Evolutionary conservation across 2,329 filamentous ascomycete species (phyloP), one percentile per base, ranked within the genome.

Genomic region (Colletotrichum sp.): DNA sequence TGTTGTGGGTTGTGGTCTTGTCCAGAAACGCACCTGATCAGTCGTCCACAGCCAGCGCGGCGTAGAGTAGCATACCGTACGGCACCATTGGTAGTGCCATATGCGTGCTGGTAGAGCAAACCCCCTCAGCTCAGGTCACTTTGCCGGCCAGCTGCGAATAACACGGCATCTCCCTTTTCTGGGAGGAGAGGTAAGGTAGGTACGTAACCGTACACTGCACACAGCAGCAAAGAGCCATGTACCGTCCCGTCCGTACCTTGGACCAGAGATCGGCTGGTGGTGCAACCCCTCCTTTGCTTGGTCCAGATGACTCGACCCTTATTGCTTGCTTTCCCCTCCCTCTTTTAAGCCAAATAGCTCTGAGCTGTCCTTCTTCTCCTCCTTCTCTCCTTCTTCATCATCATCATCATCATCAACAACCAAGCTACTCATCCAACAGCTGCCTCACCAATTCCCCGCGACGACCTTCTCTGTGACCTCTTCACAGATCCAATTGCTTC

Each of bases 271-370:
- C 49, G 65, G 72, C 44, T 63, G 72, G 59, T 72, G 63, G 68
- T 68, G 52, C 80, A 75, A 77, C 75, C 76, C 76, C 76, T 78
- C 76, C 76, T 78, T 75, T 64, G 32, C 76, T 76, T 72, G 68
- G 69, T 49, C 76, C 69, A 72, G 76, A 70, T 72, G 65, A 67
- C 73, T 69, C 63, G 65, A 73, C 59, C 78, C 72, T 78, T 77
- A 77, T 73, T 79, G 78, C 75, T 76, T 78, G 74, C 77, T 72
- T 77, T 32, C 62, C 82, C 75, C 60, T 69, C 63, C 77, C 72
- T 57, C 69, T 62, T 75, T 79, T 68, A 77, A 66, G 73, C 78
- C 69, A 69, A 52, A 65, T 64, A 73, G 44, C 44, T 69, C 59
- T 36, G 39, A 76, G 70, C 64, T 76, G 55, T 63, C 34, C 67